phyloP scores from a whole-genome alignment of 1,139 yeast species.

The Ogataea hybrid region DNA sequence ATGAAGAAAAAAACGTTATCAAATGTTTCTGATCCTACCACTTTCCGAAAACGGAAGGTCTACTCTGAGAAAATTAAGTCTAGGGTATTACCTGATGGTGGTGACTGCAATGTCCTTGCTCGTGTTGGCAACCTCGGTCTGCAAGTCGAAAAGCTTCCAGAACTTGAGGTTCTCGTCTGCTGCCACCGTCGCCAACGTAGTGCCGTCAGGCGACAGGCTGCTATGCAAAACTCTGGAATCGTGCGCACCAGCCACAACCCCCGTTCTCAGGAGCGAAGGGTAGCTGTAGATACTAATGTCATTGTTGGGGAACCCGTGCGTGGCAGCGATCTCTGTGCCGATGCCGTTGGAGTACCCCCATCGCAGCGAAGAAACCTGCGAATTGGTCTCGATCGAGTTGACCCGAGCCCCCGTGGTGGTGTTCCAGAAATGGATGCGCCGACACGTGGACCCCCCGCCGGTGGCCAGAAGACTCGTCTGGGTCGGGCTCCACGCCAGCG shows the following conservation, averaged over 20 bases:
- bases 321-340: conserved; percentile 84
- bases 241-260: conserved; percentile 84
- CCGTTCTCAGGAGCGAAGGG: conserved; percentile 84
- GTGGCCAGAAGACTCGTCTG: conserved; percentile 82
- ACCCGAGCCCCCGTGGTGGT: conserved; percentile 86
- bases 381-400: conserved; percentile 86
- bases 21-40: conserved; percentile 1
- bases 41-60: conserved; percentile 11
- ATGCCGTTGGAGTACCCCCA: conserved; percentile 81
- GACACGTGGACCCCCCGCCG: conserved; percentile 95
- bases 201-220: conserved; percentile 84
- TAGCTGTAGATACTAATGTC: conserved; percentile 81
- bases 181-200: conserved; percentile 90
- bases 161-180: conserved; percentile 96
- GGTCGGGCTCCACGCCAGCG: conserved; percentile 93
- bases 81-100: conserved; percentile 16
- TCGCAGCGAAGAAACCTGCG: conserved; percentile 87
- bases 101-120: conserved; percentile 26
- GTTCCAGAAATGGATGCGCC: conserved; percentile 93
- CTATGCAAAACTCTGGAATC: conserved; percentile 86
- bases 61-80: background rate
- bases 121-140: conserved; percentile 14
- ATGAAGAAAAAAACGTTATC: background rate
- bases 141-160: conserved; percentile 80
- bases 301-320: conserved; percentile 93